Base-by-base conservation (phyloP, 73 alveolate species). In the Durusdinium trenchii region DNA sequence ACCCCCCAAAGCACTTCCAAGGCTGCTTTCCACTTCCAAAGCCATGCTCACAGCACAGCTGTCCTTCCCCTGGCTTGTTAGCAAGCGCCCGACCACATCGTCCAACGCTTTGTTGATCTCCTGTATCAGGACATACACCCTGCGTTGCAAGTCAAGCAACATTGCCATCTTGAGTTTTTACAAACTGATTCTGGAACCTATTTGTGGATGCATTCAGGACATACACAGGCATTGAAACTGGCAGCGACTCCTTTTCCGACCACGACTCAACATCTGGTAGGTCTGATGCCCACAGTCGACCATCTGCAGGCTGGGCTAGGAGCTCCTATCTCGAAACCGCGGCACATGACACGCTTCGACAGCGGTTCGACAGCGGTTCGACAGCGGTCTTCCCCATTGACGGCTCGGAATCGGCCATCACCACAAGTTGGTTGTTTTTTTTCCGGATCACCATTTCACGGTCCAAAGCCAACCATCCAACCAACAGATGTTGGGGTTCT, bases 51-150 rank as follows among this genome's bases (percentile, higher is more conserved):
- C n/a, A n/a, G n/a, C n/a, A n/a, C n/a, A n/a, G n/a, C n/a, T 45
- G 76, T 35, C 98, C 98, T 91, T 91, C 20, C 98, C 98, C 98
- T 91, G 98, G 61, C 98, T 91, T 46, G 79, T 78, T 46, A 91
- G 98, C 79, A 91, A 89, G n/a, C 89, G 98, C 3, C 98, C 98
- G 3, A 91, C 98, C 90, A 91, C 57, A 28, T 60, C 76, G 47
- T 91, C 98, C 89, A 91, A 35, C 30, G 98, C 87, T 30, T 91
- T 91, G 46, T 91, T 91, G 50, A 91, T 46, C 60, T 91, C 98
- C 98, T 91, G 64, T 9, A 12, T 64, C 46, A 67, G 81, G 79
- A 14, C 5, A 7, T 62, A 35, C 79, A 67, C 16, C n/a, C n/a
- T n/a, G n/a, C n/a, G n/a, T n/a, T n/a, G n/a, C n/a, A n/a, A n/a